Evolutionary conservation across 805 yeast species (phyloP), one percentile per base, ranked within the genome.

Genomic region (Saturnispora galanensis): DNA sequence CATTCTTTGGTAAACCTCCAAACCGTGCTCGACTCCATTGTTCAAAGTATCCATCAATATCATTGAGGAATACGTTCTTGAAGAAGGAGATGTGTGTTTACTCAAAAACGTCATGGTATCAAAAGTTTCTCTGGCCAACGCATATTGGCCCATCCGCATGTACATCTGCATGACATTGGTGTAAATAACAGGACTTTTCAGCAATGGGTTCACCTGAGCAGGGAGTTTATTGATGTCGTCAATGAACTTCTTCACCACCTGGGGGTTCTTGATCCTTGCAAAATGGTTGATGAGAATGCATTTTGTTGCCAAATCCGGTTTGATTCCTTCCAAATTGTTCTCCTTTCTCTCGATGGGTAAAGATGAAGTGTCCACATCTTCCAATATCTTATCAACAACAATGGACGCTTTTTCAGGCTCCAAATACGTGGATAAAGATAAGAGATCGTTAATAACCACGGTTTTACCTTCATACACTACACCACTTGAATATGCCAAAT

Each of bases 21-120:
- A 58, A 0, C 88, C 94, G 51, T 74, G 79, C 48, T 87, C 89
- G 11, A 84, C 67, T 44, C 84, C 75, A 40, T 75, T 69, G 44
- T 76, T 71, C 50, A 74, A 73, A 3, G 80, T 75, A 50, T 84
- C 78, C 7, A 85, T 67, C 10, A 78, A 70, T 10, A 90, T 74
- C 68, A 88, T 76, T 5, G 83, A 74, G 47, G 81, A 78, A 60
- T 88, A 93, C 1, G 88, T 76, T 13, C 64, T 62, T 0, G 75
- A 55, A 39, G 79, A 83, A 0, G 97, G 96, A 41, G 76, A 71
- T 12, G 88, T 77, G 26, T 68, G 65, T 4, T 68, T 56, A 1
- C 93, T 77, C 52, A 82, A 60, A 58, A 85, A 90, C 57, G 87
- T 90, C 88, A 93, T 79, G 49, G 86, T 77, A 51, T 82, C 87